Base-by-base conservation (phyloP, 305 asterid genomes). In the Solanum hybrid region DNA sequence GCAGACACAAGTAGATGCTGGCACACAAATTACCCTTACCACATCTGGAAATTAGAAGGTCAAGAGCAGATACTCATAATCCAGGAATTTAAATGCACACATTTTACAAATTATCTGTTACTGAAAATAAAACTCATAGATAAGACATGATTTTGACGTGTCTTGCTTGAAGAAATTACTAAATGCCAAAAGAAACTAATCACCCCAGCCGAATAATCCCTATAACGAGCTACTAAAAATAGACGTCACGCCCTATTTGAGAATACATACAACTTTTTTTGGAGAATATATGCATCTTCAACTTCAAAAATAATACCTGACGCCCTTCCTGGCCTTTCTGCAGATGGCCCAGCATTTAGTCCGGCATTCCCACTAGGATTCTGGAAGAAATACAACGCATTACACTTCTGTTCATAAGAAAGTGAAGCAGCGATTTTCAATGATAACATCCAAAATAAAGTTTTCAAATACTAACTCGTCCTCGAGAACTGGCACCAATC, bases 401-500 rank as follows among this genome's bases (percentile, higher is more conserved):
- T 27, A 42, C 72, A 42, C 72, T 40, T 14, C 7, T 14, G 86
- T 14, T 82, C 86, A 40, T 87, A 87, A 15, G 10, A 14, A 42
- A 17, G 37, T 31, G 4, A 22, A 76, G 76, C 26, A 76, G 36
- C 77, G 14, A 73, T 73, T 40, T 37, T 26, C 64, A 86, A 26
- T 69, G 60, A 80, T 40, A 40, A 26, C 69, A 40, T 24, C 69
- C 69, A 80, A 38, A 56, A 86, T 66, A 60, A 66, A 73, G 88
- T 42, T 88, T 60, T 26, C 80, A 86, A 91, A 84, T 81, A 89
- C 94, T 51, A 81, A 95, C 99, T 91, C 98, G 93, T 36, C 94
- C 92, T 94, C 95, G 92, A 45, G 99, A 96, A 89, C 96, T 94
- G 45, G 97, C 77, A 89, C 98, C 96, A 77, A 96, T 96, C 91